Conservation (phyloP, 2,329 filamentous ascomycete species). For the Mariannaea sp. region DNA sequence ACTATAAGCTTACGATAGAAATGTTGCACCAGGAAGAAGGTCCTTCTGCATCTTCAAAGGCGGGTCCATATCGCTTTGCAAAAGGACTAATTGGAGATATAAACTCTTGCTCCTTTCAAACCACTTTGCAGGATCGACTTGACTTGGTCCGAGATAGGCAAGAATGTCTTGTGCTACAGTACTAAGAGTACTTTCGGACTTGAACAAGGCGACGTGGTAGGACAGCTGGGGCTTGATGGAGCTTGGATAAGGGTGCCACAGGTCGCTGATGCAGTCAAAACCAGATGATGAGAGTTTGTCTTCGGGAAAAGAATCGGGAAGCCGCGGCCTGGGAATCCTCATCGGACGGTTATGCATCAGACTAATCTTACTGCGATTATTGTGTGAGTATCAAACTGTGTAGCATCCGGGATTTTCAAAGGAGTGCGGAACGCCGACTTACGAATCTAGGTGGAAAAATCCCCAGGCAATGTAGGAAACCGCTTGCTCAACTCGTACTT, state of each 20-base stretch:
- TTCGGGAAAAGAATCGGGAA: neutral
- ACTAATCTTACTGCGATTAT: neutral
- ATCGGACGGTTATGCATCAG: neutral
- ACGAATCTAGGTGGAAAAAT: conserved; percentile 32
- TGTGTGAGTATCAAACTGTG: neutral
- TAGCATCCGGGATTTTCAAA: neutral
- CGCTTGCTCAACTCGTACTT: conserved; percentile 12
- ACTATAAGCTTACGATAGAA: conserved; percentile 1
- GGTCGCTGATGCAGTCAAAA: neutral
- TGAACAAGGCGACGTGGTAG: neutral
- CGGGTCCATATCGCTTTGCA: neutral
- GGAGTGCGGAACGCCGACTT: neutral
- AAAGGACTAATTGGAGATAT: neutral
- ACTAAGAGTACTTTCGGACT: conserved; percentile 9
- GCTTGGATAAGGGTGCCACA: conserved; percentile 22
- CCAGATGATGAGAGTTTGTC: neutral
- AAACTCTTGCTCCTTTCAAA: conserved; percentile 4
- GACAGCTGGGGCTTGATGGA: neutral
- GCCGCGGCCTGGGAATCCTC: neutral
- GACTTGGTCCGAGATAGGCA: neutral
- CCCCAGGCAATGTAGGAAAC: conserved; percentile 28
- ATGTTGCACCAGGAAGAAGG: conserved; percentile 8
- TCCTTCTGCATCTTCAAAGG: neutral
- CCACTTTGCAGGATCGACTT: conserved; percentile 6
- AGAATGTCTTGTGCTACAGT: conserved; percentile 8